Evolutionary conservation across 768 basidiomycete genomes (phyloP), one percentile per base, ranked within the genome.

Genomic region (Kwoniella dendrophila): DNA sequence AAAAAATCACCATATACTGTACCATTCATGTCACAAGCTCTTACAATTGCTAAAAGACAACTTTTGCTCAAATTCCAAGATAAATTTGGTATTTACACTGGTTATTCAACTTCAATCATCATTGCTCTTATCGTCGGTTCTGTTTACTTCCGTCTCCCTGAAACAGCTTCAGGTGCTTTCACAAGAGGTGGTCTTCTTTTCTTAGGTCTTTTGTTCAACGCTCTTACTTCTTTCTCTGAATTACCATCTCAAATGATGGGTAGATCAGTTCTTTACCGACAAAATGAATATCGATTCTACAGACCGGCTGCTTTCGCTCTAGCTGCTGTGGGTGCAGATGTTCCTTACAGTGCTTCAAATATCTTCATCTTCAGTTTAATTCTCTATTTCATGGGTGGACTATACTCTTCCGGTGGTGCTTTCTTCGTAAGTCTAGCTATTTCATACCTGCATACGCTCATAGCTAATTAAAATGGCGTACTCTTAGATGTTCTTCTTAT

Each of bases 111-210:
- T 29, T 43, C 44, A 3, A 41, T 60, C 22, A 84, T 88, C 53
- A 80, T 86, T 79, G 67, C 76, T 29, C 38, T 75, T 38, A 73
- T 76, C 60, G 68, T 69, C 67, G 91, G 91, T 34, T 86, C 83
- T 7, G 85, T 87, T 7, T 95, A 86, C 81, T 85, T 86, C 71
- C 85, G 88, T 49, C 83, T 88, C 50, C 89, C 90, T 1, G 71
- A 83, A 14, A 87, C 88, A 0, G 85, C 92, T 5, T 83, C 84
- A 41, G 92, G 92, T 32, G 90, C 88, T 0, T 96, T 96, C 80
- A 92, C 91, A 26, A 86, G 92, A 64, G 90, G 90, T 47, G 83
- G 89, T 79, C 85, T 92, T 30, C 84, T 94, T 54, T 92, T 93
- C 75, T 75, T 82, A 56, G 79, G 78, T 64, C 75, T 80, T 51